Evolutionary conservation across 768 basidiomycete genomes (phyloP).

Genomic region (Pholiota molesta): DNA sequence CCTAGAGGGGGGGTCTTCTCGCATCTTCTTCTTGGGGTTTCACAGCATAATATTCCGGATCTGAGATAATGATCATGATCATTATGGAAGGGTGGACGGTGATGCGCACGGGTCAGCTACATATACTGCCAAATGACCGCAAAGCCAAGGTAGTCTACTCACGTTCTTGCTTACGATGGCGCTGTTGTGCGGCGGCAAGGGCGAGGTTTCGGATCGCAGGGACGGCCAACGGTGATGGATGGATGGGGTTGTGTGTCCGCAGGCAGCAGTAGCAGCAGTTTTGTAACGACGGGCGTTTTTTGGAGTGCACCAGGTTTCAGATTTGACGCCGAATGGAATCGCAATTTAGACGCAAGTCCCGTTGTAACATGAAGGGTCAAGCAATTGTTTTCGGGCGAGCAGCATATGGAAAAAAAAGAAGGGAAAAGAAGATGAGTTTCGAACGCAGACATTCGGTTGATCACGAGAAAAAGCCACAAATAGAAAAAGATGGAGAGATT

Average conservation of each 20-base stretch:
- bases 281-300: neutral
- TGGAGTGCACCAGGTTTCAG: neutral
- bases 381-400: neutral
- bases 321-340: neutral
- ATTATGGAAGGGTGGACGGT: neutral
- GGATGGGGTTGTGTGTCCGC: conserved; percentile 5
- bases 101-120: neutral
- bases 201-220: conserved; percentile 1
- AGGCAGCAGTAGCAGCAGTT: neutral
- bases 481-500: conserved; percentile 23
- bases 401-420: neutral
- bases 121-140: neutral
- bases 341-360: neutral
- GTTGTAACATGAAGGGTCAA: neutral
- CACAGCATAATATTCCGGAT: conserved; percentile 19
- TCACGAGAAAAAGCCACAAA: conserved; percentile 17
- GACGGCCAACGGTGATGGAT: neutral
- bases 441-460: neutral
- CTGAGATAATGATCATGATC: conserved; percentile 2
- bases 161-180: conserved; percentile 73
- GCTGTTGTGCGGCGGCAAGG: conserved; percentile 34
- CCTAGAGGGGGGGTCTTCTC: neutral
- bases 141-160: conserved; percentile 34
- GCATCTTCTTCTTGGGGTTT: neutral
- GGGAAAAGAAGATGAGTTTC: neutral